Conservation (phyloP, 2,329 filamentous ascomycete genomes). For the Zarea fungicola region DNA sequence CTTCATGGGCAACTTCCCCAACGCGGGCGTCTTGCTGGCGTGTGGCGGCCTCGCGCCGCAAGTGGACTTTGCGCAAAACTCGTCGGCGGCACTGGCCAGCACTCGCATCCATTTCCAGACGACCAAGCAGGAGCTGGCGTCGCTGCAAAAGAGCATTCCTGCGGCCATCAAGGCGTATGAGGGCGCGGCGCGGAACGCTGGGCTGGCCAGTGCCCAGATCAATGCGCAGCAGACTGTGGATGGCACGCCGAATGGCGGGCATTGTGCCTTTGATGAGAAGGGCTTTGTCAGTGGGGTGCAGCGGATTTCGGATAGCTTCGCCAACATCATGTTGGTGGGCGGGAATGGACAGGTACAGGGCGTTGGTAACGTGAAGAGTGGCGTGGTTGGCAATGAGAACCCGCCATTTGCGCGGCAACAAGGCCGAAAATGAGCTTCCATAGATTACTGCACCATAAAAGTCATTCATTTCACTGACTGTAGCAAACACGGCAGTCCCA, state of each 20-base stretch:
- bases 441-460: no score
- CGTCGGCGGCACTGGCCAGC: slow-evolving; percentile 34
- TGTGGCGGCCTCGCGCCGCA: slow-evolving; percentile 51
- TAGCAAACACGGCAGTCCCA: no score
- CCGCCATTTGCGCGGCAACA: not conserved
- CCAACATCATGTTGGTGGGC: slow-evolving; percentile 44
- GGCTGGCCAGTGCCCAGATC: slow-evolving; percentile 39
- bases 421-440: no score
- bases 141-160: slow-evolving; percentile 46
- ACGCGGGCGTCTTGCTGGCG: slow-evolving; percentile 49
- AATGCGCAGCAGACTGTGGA: slow-evolving; percentile 52
- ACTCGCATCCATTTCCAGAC: slow-evolving; percentile 54
- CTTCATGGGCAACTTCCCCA: slow-evolving; percentile 46
- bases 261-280: slow-evolving; percentile 53
- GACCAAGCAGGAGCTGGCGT: slow-evolving; percentile 44
- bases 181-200: slow-evolving; percentile 37
- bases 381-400: slow-evolving; percentile 19
- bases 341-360: slow-evolving; percentile 45
- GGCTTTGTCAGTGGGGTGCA: slow-evolving; percentile 53
- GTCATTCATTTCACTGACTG: no score
- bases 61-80: slow-evolving; percentile 40
- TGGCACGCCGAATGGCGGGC: slow-evolving; percentile 49
- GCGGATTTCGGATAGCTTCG: slow-evolving; percentile 49
- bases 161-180: slow-evolving; percentile 47
- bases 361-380: slow-evolving; percentile 43